Evolutionary conservation across 345 rosid species (phyloP).

Genomic region (Eutrema japonicum): DNA sequence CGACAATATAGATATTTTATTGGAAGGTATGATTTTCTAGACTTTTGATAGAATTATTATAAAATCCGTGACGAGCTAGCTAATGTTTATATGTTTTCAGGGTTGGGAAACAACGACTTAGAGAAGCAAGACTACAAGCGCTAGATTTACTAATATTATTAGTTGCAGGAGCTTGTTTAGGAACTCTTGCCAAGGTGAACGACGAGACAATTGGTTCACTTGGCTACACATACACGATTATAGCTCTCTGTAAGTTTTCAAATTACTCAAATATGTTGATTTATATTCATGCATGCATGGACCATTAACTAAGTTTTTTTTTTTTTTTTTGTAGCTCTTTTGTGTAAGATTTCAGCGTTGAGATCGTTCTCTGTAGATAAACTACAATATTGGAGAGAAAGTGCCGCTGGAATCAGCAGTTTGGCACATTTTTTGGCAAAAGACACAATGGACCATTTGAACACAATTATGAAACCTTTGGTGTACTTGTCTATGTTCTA

Average conservation of each 20-base stretch:
- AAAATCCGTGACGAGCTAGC: background rate
- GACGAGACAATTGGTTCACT: conserved; percentile 75
- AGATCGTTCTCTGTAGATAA: conserved; percentile 80
- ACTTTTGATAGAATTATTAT: background rate
- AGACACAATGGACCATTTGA: conserved; percentile 78
- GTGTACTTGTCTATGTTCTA: conserved; percentile 87
- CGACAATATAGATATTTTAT: conserved; percentile 80
- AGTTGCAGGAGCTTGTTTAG: conserved; percentile 90
- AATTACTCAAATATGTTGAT: background rate
- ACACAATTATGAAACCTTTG: conserved; percentile 70
- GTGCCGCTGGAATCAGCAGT: conserved; percentile 77
- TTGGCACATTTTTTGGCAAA: conserved; percentile 81
- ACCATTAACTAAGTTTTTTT: conserved; percentile 2
- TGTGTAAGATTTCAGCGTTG: conserved; percentile 78
- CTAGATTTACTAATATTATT: conserved; percentile 72
- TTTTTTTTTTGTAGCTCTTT: conserved; percentile 61
- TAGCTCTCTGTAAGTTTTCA: conserved; percentile 77
- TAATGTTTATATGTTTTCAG: conserved; percentile 45
- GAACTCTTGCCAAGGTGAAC: conserved; percentile 76
- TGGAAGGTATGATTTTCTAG: conserved; percentile 59
- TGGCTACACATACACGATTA: conserved; percentile 83
- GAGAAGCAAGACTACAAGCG: conserved; percentile 76
- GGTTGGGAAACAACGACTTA: conserved; percentile 78
- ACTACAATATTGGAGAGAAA: conserved; percentile 77
- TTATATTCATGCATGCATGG: background rate